Evolutionary conservation across 2,329 filamentous ascomycete genomes (phyloP), one percentile per base, ranked within the genome.

Genomic region (Cladosporium velox): DNA sequence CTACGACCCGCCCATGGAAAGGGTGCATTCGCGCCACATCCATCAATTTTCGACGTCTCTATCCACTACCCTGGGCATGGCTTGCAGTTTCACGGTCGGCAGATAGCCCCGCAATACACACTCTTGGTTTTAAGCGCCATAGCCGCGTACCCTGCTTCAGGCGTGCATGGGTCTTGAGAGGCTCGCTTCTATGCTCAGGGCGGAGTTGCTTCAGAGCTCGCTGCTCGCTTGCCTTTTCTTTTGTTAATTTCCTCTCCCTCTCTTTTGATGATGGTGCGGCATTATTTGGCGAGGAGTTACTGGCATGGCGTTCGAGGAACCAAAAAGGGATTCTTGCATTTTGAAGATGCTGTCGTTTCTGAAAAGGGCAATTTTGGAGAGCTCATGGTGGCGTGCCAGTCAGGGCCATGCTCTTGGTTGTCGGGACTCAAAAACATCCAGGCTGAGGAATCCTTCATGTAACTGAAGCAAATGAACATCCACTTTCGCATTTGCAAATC

Each of bases 121-220:
- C 10, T 18, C 28, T 55, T 32, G 52, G 52, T 21, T 21, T 55
- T 34, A 55, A 32, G 28, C 52, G 52, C 52, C 52, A 55, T 55
- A 55, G 32, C 52, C 52, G 52, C 52, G 52, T 32, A 55, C 28
- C 52, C 52, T 34, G 28, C 52, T 54, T 54, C 51, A 32, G 26
- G 10, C 10, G 26, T 55, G 52, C 52, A 55, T 12, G 52, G 18
- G 32, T 55, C 30, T 55, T 30, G 52, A 34, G 15, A 55, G 38
- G 18, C 28, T 54, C 51, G 51, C 51, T 54, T 54, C 51, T n/a
- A 26, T 15, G 15, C 30, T 21, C 14, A 11, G 14, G n/a, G 52
- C 52, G 52, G 28, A 30, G 30, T 34, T 30, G 15, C 12, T 54
- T 10, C 24, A 30, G 28, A 54, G 51, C 51, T 54, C 51, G 24